Evolutionary conservation across 257 asterid species (phyloP).

Genomic region (Petunia secreta): DNA sequence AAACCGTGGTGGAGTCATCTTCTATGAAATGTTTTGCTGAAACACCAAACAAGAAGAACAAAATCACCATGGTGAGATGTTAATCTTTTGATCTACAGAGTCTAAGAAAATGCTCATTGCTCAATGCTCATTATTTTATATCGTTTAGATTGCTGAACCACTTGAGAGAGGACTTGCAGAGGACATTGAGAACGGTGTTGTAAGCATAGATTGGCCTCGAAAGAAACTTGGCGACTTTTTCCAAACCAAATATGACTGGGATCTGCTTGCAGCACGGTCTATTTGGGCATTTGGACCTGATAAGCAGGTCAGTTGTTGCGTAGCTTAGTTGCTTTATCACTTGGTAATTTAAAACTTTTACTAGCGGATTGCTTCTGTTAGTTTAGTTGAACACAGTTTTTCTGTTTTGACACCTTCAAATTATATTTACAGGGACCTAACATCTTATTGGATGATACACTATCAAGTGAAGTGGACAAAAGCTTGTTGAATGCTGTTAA

Average conservation of each 20-base stretch:
- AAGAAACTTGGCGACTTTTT: constrained; percentile 89
- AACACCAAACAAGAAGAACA: constrained; percentile 91
- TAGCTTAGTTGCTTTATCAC: neutral
- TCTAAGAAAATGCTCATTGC: neutral
- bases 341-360: neutral
- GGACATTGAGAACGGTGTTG: constrained; percentile 88
- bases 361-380: neutral
- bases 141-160: constrained; percentile 83
- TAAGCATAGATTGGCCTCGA: constrained; percentile 84
- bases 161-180: constrained; percentile 93
- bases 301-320: constrained; percentile 62
- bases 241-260: constrained; percentile 91
- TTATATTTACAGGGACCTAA: constrained; percentile 69
- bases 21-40: constrained; percentile 97
- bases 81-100: neutral
- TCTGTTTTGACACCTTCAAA: constrained; percentile 2
- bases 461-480: constrained; percentile 91
- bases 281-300: constrained; percentile 99
- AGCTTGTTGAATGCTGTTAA: constrained; percentile 74
- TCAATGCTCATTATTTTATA: neutral
- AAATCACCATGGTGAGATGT: constrained; percentile 80
- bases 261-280: constrained; percentile 92
- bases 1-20: constrained; percentile 90
- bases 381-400: neutral
- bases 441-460: constrained; percentile 83